Percentiles rank a stretch among this genome's conserved stretches.
Conservation (phyloP, 2,329 filamentous ascomycete species). For the Tolypocladium pustulatum region DNA sequence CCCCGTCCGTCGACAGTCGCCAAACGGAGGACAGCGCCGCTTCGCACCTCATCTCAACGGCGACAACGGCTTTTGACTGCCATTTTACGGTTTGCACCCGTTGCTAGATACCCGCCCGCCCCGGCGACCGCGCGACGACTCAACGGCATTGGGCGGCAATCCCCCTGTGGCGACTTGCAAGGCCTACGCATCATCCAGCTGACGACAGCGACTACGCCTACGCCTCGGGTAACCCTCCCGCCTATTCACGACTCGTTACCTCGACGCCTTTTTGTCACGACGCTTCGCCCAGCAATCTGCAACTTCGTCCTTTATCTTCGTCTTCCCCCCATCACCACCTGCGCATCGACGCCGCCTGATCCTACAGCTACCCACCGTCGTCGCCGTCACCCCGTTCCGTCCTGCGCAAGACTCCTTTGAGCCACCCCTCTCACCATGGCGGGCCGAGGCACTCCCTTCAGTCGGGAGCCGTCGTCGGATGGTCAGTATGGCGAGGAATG, state of each 20-base stretch:
- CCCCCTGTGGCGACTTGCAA: conserved; percentile 3
- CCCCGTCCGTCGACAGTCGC: background rate
- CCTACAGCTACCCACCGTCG: background rate
- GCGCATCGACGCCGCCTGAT: background rate
- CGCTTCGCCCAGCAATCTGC: background rate
- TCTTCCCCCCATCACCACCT: background rate
- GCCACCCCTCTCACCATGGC: conserved; percentile 20
- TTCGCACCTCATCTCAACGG: background rate
- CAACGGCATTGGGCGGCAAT: background rate
- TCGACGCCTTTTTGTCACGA: background rate
- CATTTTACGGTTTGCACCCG: background rate
- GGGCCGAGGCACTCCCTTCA: conserved; percentile 24
- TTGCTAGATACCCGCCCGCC: background rate
- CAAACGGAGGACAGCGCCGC: background rate
- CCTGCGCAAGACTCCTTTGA: background rate
- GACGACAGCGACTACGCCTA: conserved; percentile 6
- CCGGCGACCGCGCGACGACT: background rate
- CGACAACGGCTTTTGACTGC: background rate
- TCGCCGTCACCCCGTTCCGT: background rate
- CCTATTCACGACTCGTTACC: background rate
- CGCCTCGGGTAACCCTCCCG: background rate
- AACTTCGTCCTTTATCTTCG: background rate
- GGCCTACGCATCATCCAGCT: conserved; percentile 5
- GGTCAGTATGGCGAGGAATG: conserved; percentile 56
- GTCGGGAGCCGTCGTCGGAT: conserved; percentile 15